Evolutionary conservation across 129 eudicot genomes (phyloP), one percentile per base, ranked within the genome.

Genomic region (Deinandra increscens): DNA sequence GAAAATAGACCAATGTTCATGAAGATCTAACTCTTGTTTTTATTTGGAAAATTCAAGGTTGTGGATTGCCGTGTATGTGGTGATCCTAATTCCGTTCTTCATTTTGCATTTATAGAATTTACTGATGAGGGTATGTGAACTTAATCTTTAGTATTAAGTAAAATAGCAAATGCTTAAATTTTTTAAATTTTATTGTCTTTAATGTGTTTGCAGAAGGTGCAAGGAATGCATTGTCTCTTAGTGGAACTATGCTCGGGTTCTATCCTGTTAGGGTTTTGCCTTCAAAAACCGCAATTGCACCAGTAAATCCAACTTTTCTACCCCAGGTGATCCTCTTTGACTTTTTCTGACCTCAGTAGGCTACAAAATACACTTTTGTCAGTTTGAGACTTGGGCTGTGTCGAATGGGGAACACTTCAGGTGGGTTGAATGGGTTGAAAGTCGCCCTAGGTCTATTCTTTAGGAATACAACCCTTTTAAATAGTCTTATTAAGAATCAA

Each of bases 241-340:
- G 89, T 20, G 95, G 96, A 54, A 92, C 95, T 29, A 86, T 92
- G 95, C 98, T 92, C 6, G 85, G 96, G 23, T 92, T 68, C 59
- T 81, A 88, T 75, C 95, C 96, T 19, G 89, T 88, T 14, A 84
- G 77, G 81, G 98, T 92, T 44, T 77, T 92, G 54, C 98, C 95
- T 74, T 92, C 98, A 0, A 86, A 86, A 83, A 92, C 98, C 63
- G 98, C 98, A n/a, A 92, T 88, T 84, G 98, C 96, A 62, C 98
- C 96, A 10, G 95, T 92, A 38, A 86, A 92, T 76, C 98, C 95
- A 46, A 86, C 87, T 15, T 81, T 83, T 80, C 75, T 88, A 71
- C 96, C 97, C 5, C 79, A 79, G 84, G 97, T 91, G 51, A 78
- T 76, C 54, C 74, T 37, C 31, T 46, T 60, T 45, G 5, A 41